phyloP scores from a whole-genome alignment of 331 rosid species.

The Quercus lobata region DNA sequence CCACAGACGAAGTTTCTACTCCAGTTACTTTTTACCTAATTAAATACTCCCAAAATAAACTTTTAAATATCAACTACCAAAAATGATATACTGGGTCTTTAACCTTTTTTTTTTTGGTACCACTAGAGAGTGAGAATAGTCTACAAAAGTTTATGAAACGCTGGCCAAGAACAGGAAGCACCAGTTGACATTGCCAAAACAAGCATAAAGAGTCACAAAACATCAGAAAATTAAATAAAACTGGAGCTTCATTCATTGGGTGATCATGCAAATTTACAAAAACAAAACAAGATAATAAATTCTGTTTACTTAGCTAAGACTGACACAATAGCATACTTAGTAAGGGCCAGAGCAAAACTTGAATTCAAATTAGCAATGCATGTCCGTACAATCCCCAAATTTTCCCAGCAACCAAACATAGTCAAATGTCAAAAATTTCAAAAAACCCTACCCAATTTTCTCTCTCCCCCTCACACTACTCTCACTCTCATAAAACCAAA shows the following conservation, averaged over 20 bases:
- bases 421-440: background rate
- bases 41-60: too few relatives aligned
- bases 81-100: too few relatives aligned
- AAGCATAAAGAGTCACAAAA: background rate
- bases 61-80: too few relatives aligned
- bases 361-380: background rate
- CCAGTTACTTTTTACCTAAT: too few relatives aligned
- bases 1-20: too few relatives aligned
- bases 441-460: background rate
- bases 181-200: background rate
- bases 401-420: slow-evolving; percentile 1
- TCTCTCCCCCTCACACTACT: background rate
- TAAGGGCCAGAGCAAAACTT: too few relatives aligned
- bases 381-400: background rate
- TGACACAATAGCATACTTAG: background rate
- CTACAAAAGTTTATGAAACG: background rate
- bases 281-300: background rate
- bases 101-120: too few relatives aligned
- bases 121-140: background rate
- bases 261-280: too few relatives aligned
- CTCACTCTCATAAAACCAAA: background rate
- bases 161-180: background rate
- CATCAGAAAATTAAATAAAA: background rate
- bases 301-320: background rate
- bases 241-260: background rate